Conservation (phyloP, 2,329 filamentous ascomycete species). For the Ceratocystis huliohia region DNA sequence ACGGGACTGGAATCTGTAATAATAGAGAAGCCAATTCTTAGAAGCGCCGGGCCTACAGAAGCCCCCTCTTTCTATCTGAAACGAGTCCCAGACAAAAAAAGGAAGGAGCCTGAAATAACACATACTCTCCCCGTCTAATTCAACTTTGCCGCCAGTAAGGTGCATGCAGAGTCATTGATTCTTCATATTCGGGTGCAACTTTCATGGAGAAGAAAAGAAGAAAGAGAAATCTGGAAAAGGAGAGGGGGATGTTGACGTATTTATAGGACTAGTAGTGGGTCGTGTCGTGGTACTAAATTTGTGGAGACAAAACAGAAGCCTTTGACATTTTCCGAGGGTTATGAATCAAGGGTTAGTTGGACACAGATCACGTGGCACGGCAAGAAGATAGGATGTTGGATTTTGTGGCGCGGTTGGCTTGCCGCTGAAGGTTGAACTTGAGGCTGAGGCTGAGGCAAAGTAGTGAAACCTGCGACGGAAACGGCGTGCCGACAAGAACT, state of each 20-base stretch:
- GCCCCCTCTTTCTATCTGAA: slow-evolving; percentile 21
- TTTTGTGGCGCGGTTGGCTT: neutral
- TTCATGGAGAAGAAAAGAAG: slow-evolving; percentile 32
- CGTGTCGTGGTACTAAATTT: neutral
- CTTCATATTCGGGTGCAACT: slow-evolving; percentile 46
- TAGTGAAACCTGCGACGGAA: neutral
- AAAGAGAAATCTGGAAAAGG: slow-evolving; percentile 25
- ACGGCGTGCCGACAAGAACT: neutral
- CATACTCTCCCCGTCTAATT: slow-evolving; percentile 46
- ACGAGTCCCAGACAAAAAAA: neutral
- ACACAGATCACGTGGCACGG: neutral
- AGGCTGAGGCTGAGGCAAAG: neutral
- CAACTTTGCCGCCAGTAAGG: slow-evolving; percentile 40
- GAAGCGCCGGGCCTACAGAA: slow-evolving; percentile 37
- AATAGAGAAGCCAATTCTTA: slow-evolving; percentile 50
- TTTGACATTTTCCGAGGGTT: neutral
- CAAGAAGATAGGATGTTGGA: neutral
- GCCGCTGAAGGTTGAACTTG: neutral
- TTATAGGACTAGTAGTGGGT: slow-evolving; percentile 8
- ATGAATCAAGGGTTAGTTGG: neutral
- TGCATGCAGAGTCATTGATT: slow-evolving; percentile 38
- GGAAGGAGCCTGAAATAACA: slow-evolving; percentile 25
- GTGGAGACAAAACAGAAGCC: slow-evolving; percentile 2
- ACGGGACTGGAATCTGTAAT: slow-evolving; percentile 42
- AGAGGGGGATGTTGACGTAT: slow-evolving; percentile 8